Percentiles rank a stretch among this genome's conserved stretches.
Conservation (phyloP, 1,284 basidiomycete genomes). For the Boletus putidus region DNA sequence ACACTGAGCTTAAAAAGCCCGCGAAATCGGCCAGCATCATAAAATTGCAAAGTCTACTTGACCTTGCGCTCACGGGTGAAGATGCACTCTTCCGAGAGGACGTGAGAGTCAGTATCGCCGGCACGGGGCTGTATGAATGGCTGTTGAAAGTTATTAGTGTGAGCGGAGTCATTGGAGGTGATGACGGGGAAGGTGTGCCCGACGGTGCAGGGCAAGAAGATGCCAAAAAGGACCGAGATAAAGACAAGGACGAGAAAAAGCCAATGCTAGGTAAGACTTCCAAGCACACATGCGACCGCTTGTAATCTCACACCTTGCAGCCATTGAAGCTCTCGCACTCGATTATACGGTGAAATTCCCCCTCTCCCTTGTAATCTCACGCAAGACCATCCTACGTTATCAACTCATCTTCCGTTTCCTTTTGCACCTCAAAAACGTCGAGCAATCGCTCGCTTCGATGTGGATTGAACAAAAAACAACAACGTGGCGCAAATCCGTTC, state of each 20-base stretch:
- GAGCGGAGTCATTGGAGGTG: slow-evolving; percentile 72
- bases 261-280: slow-evolving; percentile 57
- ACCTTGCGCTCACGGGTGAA: slow-evolving; percentile 76
- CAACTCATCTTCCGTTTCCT: slow-evolving; percentile 88
- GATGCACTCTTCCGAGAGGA: slow-evolving; percentile 78
- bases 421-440: slow-evolving; percentile 80
- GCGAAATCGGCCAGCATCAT: slow-evolving; percentile 77
- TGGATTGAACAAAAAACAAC: slow-evolving; percentile 89
- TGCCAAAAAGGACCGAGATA: slow-evolving; percentile 50
- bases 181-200: slow-evolving; percentile 51
- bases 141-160: slow-evolving; percentile 85
- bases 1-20: slow-evolving; percentile 79
- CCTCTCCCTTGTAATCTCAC: slow-evolving; percentile 90
- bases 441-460: slow-evolving; percentile 82
- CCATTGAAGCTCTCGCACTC: slow-evolving; percentile 84
- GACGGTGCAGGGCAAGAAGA: slow-evolving; percentile 42
- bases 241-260: slow-evolving; percentile 68
- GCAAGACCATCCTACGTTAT: slow-evolving; percentile 90
- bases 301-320: slow-evolving; percentile 42
- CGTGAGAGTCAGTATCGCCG: slow-evolving; percentile 79
- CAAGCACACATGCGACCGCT: background rate
- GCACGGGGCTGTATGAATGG: slow-evolving; percentile 86
- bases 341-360: slow-evolving; percentile 95
- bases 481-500: slow-evolving; percentile 61
- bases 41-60: slow-evolving; percentile 87